Base-by-base conservation (phyloP, 2,329 filamentous ascomycete genomes). In the Coniella lustricola region DNA sequence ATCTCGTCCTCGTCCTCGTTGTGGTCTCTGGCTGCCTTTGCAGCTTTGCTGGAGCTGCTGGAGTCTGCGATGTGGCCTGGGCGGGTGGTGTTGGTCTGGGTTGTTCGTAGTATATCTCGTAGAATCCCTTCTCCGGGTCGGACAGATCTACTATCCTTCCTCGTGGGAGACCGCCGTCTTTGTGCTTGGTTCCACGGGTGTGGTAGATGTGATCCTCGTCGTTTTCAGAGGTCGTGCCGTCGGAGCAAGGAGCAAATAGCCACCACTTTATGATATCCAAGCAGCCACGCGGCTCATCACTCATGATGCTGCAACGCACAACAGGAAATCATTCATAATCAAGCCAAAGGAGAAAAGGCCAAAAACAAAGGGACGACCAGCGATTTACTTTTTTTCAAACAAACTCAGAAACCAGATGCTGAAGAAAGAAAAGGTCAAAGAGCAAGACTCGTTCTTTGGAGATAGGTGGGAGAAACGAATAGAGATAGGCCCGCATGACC, bases 271-370 rank as follows among this genome's bases (percentile, higher is more conserved):
- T 54, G 50, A 67, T 69, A 54, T 67, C 65, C 51, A 76, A 65
- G 71, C 73, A 77, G 53, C 72, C 72, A 51, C 66, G 58, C 59
- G 67, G 68, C 37, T 44, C 66, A 44, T 48, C 37, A 38, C 48
- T 48, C 51, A 53, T 53, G 21, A 35, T 52, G 41, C 17, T 25
- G 36, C 48, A 33, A 33, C 20, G 49, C 36, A 52, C 44, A 44
- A 29, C 16, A 42, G 16, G 47, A 53, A 46, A 33, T 47, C 53
- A 48, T 50, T 56, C 55, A 59, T 56, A 45, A 29, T 51, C 58
- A 46, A 52, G 44, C 37, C 14, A 29, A 25, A 33, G 48, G 44
- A 14, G 36, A 40, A 32, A 37, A 48, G 17, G 43, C 48, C 25
- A 36, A 41, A 45, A 57, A 55, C 54, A 31, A 51, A 54, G 55